Percentiles rank a stretch among this genome's conserved stretches.
phyloP scores from a whole-genome alignment of 208 protist species.

The Phytomonas sp. region DNA sequence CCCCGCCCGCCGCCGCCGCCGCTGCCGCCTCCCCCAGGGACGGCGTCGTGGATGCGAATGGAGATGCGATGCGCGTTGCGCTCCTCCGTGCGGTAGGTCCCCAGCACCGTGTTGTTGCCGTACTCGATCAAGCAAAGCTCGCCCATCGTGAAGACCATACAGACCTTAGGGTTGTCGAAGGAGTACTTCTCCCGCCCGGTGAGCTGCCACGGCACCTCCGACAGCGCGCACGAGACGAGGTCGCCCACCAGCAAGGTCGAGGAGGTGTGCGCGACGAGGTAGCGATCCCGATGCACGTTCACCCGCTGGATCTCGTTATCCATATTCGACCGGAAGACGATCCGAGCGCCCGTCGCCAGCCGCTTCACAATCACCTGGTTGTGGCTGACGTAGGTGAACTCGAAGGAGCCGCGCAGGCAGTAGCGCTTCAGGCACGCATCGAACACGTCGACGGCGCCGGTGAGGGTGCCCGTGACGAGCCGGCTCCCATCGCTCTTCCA shows the following conservation, averaged over 20 bases:
- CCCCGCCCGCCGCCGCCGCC: not conserved
- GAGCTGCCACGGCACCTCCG: slow-evolving; percentile 90
- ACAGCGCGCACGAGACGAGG: slow-evolving; percentile 91
- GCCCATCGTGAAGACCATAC: slow-evolving; percentile 95
- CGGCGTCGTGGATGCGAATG: slow-evolving; percentile 72
- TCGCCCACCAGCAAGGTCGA: slow-evolving; percentile 95
- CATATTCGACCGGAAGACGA: slow-evolving; percentile 92
- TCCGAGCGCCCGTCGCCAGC: slow-evolving; percentile 80
- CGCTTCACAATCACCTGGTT: slow-evolving; percentile 96
- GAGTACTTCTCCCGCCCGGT: slow-evolving; percentile 92
- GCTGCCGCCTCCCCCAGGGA: slow-evolving; percentile 8
- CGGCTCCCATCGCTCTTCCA: slow-evolving; percentile 95
- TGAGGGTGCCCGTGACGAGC: slow-evolving; percentile 86
- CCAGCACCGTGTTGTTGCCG: slow-evolving; percentile 92
- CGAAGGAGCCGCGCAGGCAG: slow-evolving; percentile 92
- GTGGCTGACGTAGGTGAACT: slow-evolving; percentile 96
- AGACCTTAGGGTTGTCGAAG: slow-evolving; percentile 94
- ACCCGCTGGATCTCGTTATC: slow-evolving; percentile 94
- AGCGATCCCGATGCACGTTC: slow-evolving; percentile 95
- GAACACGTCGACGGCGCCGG: slow-evolving; percentile 94
- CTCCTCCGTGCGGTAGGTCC: slow-evolving; percentile 94
- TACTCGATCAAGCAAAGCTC: slow-evolving; percentile 97
- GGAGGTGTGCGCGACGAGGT: slow-evolving; percentile 92
- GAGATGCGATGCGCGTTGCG: slow-evolving; percentile 93
- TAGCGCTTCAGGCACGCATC: slow-evolving; percentile 94